These are phyloP conservation scores for Morella rubra DNA, from an alignment of 306 rosid genomes.

Conservation along the genomic window DNA sequence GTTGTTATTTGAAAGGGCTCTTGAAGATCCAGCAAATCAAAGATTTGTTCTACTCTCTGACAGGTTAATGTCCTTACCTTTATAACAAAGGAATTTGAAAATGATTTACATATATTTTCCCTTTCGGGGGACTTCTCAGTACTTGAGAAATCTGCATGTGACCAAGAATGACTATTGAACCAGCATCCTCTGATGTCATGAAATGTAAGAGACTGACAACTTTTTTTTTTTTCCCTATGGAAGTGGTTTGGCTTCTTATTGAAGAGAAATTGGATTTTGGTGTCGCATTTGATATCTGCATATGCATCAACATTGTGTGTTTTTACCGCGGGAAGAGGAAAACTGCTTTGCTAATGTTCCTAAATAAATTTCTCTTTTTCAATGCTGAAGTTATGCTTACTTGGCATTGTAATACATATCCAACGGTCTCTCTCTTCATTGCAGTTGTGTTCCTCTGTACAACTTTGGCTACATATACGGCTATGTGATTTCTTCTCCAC, in stretches of 20 bases:
- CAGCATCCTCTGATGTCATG: not conserved
- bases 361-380: conserved; percentile 32
- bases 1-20: conserved; percentile 56
- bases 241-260: not conserved
- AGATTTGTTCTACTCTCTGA: conserved; percentile 96
- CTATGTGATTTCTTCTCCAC: conserved; percentile 78
- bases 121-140: not conserved
- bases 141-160: not conserved
- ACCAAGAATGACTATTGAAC: not conserved
- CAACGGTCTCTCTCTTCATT: conserved; percentile 32
- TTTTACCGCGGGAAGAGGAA: too few relatives aligned
- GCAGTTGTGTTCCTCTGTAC: conserved; percentile 97
- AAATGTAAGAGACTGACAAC: not conserved
- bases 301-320: not conserved
- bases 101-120: not conserved
- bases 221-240: not conserved
- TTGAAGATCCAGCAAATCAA: conserved; percentile 87
- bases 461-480: conserved; percentile 80
- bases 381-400: conserved; percentile 62
- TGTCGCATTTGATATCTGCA: not conserved
- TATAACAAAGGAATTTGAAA: not conserved
- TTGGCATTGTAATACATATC: conserved; percentile 11
- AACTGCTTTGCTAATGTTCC: not conserved
- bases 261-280: not conserved
- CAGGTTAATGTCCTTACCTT: conserved; percentile 47